Base-by-base conservation (phyloP, 108 stramenopile genomes). In the Pseudonitzschia pungens region DNA sequence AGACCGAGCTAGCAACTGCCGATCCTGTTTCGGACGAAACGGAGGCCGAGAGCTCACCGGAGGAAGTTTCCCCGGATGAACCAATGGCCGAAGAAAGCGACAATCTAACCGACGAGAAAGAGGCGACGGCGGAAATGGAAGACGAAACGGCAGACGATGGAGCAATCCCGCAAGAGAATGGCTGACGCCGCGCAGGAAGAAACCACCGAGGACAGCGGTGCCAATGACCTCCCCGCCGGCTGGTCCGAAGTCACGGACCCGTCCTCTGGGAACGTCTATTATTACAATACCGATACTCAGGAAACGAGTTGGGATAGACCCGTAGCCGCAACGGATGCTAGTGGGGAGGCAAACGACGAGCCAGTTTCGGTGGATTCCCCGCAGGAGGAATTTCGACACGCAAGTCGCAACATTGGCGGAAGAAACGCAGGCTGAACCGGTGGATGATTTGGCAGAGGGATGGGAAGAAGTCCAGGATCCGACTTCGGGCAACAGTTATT, bases 401-500 rank as follows among this genome's bases (percentile, higher is more conserved):
- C 15, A 22, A 9, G 63, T 2, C 4, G 20, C 18, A 36, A 18
- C 42, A 9, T 33, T 14, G 16, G 8, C 44, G 26, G 28, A 42
- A 53, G 28, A 64, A 64, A 15, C 60, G 22, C 12, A 22, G 20
- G 24, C 22, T 10, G 26, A 22, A 41, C 29, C 44, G 1, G 53
- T 32, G 22, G 26, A 18, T 32, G 21, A 54, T 21, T n/a, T 76
- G 14, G 29, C 59, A 0, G 65, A 65, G 22, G 87, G 80, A 12
- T 92, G 92, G 92, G 53, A 78, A 15, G 86, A 85, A 71, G 68
- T 81, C 12, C 64, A 75, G 27, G 92, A 92, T 74, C 78, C 77
- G 1, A 66, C 65, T 20, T 67, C 74, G 9, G 91, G 88, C 31
- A 72, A 77, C 18, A 65, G 57, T 18, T 92, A 92, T 62, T 89